Evolutionary conservation across 2,329 filamentous ascomycete genomes (phyloP), one percentile per base, ranked within the genome.

Genomic region (Rutstroemia sp.): DNA sequence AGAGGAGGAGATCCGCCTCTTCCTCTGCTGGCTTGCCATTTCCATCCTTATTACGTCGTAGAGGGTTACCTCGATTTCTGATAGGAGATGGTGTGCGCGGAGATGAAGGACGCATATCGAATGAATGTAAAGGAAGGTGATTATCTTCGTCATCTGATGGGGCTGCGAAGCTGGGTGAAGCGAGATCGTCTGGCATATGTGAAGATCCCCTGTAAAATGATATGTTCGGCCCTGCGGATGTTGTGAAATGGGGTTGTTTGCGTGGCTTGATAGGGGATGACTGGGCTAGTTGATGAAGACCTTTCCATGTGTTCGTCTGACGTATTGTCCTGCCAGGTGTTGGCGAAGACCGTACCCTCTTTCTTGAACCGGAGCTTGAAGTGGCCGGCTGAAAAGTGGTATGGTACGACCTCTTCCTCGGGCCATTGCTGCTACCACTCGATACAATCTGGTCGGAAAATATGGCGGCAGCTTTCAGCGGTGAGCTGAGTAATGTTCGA

Each of bases 241-340:
- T 87, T 47, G 85, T 87, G 65, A 92, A 92, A 71, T 87, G 84
- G 64, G 85, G 79, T 67, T 88, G 85, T 66, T 87, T 84, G 64
- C 83, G 83, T 62, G 85, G 81, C 73, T 92, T 89, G 67, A 90
- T 85, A 23, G 92, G 92, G 4, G 92, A 96, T 4, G 91, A 96
- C 69, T 95, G 86, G 18, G 90, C 82, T 58, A 95, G 76, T 66
- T 86, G 84, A 69, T 91, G 84, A 69, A 91, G 80, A 67, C 83
- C 84, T 72, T 89, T 94, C 90, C 90, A 95, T 1, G 85, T 72
- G 56, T 83, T 78, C 47, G 72, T 70, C 16, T 75, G 70, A 66
- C 72, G 61, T 72, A 81, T 71, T 59, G 83, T 77, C 74, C 86
- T 76, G 75, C 81, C 69, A 69, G 80, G 69, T 65, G 82, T 74